Percentiles rank a stretch among this genome's conserved stretches.
Evolutionary conservation across 805 yeast species (phyloP).

Genomic region (Maudiozyma bulderi): DNA sequence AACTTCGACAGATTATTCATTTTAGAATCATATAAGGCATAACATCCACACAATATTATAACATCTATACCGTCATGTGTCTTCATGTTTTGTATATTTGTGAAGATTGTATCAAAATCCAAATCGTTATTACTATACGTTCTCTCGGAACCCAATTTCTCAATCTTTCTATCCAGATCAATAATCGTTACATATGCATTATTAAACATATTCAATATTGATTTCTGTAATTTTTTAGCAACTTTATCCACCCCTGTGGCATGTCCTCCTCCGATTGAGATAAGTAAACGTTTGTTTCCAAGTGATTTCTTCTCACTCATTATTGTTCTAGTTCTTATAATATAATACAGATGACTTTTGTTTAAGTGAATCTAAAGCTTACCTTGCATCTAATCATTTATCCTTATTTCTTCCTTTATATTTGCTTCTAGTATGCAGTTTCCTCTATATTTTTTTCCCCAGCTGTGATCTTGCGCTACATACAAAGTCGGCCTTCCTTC

Average conservation of each 20-base stretch:
- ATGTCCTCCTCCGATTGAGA: constrained; percentile 28
- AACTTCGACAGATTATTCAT: constrained; percentile 49
- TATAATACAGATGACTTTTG: no score
- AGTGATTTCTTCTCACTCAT: background rate
- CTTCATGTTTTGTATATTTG: constrained; percentile 9
- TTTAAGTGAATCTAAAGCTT: background rate
- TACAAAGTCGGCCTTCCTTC: background rate
- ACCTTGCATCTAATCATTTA: background rate
- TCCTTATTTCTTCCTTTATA: background rate
- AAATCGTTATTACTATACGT: constrained; percentile 20
- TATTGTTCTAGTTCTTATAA: no score
- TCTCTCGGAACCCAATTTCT: constrained; percentile 4
- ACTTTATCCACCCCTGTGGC: constrained; percentile 26
- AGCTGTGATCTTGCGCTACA: background rate
- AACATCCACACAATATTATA: constrained; percentile 62
- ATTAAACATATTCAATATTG: constrained; percentile 18
- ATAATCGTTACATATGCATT: constrained; percentile 27
- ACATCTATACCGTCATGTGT: constrained; percentile 15
- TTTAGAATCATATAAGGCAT: constrained; percentile 59
- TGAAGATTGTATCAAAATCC: constrained; percentile 27
- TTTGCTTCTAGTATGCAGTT: background rate
- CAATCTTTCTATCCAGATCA: constrained; percentile 32
- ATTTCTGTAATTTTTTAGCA: constrained; percentile 31
- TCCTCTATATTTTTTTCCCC: background rate
- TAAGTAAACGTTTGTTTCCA: constrained; percentile 4